phyloP scores from a whole-genome alignment of 345 rosid genomes.

The Boechera stricta region DNA sequence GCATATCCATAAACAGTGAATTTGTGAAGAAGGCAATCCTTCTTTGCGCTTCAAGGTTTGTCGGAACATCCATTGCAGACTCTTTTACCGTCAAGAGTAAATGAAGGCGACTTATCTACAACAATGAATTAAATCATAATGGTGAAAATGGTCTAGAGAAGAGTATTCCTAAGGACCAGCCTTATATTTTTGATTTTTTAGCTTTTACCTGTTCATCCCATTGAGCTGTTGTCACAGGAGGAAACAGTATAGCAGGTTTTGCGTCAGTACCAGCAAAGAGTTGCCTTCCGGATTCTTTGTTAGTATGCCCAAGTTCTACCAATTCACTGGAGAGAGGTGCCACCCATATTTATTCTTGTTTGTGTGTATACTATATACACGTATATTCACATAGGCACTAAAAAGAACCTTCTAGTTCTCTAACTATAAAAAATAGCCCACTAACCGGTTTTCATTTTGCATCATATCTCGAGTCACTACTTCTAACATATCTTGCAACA shows the following conservation, averaged over 20 bases:
- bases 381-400: slow-evolving; percentile 17
- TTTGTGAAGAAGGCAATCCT: slow-evolving; percentile 93
- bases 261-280: slow-evolving; percentile 90
- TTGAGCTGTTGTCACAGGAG: slow-evolving; percentile 73
- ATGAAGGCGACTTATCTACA: slow-evolving; percentile 89
- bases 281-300: slow-evolving; percentile 93
- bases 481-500: slow-evolving; percentile 96
- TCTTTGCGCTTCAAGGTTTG: slow-evolving; percentile 96
- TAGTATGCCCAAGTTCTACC: slow-evolving; percentile 81
- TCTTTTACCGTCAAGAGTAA: slow-evolving; percentile 91
- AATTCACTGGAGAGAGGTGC: slow-evolving; percentile 61
- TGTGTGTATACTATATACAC: slow-evolving; percentile 12
- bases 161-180: neutral
- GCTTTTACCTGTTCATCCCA: slow-evolving; percentile 92
- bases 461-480: slow-evolving; percentile 94
- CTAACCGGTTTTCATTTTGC: slow-evolving; percentile 92
- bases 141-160: slow-evolving; percentile 16
- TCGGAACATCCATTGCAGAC: slow-evolving; percentile 86
- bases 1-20: slow-evolving; percentile 98
- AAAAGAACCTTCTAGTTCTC: slow-evolving; percentile 1
- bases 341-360: slow-evolving; percentile 18
- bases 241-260: slow-evolving; percentile 85
- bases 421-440: slow-evolving; percentile 35
- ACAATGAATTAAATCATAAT: slow-evolving; percentile 26
- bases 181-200: neutral